These are phyloP conservation scores for Cordyceps militaris DNA, from an alignment of 2,329 filamentous ascomycete species.

Conservation along the genomic window DNA sequence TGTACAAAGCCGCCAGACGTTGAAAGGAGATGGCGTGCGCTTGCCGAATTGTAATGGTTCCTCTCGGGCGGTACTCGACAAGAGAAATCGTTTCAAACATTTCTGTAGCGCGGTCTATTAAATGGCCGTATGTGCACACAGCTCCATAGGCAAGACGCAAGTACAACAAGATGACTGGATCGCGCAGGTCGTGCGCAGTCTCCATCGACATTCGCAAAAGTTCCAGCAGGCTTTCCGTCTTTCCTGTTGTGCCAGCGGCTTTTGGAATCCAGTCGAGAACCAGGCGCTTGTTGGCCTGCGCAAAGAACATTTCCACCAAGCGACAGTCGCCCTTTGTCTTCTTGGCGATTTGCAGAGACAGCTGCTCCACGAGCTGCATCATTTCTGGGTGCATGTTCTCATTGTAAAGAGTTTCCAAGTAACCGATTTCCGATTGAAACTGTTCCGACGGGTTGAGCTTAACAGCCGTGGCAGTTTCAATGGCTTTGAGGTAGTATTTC, in stretches of 20 bases:
- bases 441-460: constrained; percentile 24
- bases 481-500: constrained; percentile 31
- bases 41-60: constrained; percentile 32
- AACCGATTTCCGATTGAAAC: constrained; percentile 32
- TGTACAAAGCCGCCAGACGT: constrained; percentile 32
- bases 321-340: constrained; percentile 21
- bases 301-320: constrained; percentile 30
- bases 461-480: constrained; percentile 22
- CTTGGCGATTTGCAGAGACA: constrained; percentile 23
- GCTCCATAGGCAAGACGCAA: constrained; percentile 31
- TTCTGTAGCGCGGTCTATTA: constrained; percentile 27
- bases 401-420: constrained; percentile 29
- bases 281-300: constrained; percentile 26
- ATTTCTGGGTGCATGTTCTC: constrained; percentile 31
- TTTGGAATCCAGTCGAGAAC: constrained; percentile 35
- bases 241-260: constrained; percentile 29
- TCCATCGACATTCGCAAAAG: constrained; percentile 26
- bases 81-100: constrained; percentile 31
- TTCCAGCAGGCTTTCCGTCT: constrained; percentile 23
- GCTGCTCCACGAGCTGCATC: constrained; percentile 27
- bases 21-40: constrained; percentile 35
- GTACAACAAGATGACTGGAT: constrained; percentile 31
- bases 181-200: constrained; percentile 26
- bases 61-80: constrained; percentile 31
- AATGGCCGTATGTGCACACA: constrained; percentile 28